phyloP scores from a whole-genome alignment of 2,329 filamentous ascomycete genomes.

The Dryadomyces quercivorus region DNA sequence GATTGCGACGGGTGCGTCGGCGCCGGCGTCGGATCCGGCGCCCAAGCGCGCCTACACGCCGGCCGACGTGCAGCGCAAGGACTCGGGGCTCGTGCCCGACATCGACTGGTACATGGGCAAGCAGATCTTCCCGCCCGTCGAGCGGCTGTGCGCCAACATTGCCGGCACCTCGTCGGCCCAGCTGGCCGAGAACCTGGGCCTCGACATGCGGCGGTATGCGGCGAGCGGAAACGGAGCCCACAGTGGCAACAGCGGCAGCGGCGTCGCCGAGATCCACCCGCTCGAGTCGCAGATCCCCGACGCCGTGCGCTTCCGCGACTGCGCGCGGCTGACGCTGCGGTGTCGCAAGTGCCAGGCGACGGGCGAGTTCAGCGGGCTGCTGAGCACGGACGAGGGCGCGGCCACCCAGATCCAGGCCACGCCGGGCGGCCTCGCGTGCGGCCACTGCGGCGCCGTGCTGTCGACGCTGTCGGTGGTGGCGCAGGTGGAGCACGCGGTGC shows the following conservation, averaged over 20 bases:
- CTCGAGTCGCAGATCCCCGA: slow-evolving; percentile 93
- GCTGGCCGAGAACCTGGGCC: slow-evolving; percentile 83
- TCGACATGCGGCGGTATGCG: slow-evolving; percentile 79
- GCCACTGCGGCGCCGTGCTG: slow-evolving; percentile 53
- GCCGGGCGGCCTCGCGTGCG: slow-evolving; percentile 64
- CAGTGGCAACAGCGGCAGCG: slow-evolving; percentile 34
- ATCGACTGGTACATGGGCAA: slow-evolving; percentile 98
- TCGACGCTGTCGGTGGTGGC: slow-evolving; percentile 65
- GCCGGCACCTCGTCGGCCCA: slow-evolving; percentile 81
- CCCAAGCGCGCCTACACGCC: slow-evolving; percentile 84
- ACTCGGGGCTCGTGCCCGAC: slow-evolving; percentile 67
- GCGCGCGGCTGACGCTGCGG: slow-evolving; percentile 61
- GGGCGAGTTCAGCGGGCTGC: slow-evolving; percentile 66
- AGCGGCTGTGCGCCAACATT: slow-evolving; percentile 94
- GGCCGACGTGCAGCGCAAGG: slow-evolving; percentile 70
- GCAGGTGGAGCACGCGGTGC: slow-evolving; percentile 77
- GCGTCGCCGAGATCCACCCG: slow-evolving; percentile 63
- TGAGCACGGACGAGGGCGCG: slow-evolving; percentile 11
- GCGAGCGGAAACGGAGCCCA: slow-evolving; percentile 30
- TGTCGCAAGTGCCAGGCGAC: slow-evolving; percentile 69
- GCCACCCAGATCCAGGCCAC: slow-evolving; percentile 50
- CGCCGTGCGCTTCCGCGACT: slow-evolving; percentile 75
- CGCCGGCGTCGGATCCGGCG: slow-evolving; percentile 45
- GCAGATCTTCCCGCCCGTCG: slow-evolving; percentile 95
- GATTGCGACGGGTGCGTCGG: slow-evolving; percentile 52